These are phyloP conservation scores for Monoraphidium neglectum DNA, from an alignment of 139 green algal species.

Conservation along the genomic window DNA sequence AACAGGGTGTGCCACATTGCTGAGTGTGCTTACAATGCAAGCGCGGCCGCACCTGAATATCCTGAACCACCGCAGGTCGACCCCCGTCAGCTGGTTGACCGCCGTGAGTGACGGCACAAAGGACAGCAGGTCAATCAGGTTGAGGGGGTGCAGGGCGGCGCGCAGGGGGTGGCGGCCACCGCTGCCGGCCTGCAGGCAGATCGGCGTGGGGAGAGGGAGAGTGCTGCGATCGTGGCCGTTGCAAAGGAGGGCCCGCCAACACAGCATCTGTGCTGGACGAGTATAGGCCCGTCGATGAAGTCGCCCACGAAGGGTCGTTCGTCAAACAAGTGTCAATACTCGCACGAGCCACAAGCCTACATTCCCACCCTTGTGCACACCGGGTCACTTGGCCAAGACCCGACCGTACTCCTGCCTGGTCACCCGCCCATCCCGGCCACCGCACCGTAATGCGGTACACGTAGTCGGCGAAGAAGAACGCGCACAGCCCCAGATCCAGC, in stretches of 20 bases:
- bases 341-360: background rate
- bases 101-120: slow-evolving; percentile 69
- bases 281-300: background rate
- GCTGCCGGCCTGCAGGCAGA: background rate
- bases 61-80: slow-evolving; percentile 77
- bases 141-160: slow-evolving; percentile 31
- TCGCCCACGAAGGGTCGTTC: background rate
- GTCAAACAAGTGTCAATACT: background rate
- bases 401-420: too few relatives aligned
- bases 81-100: slow-evolving; percentile 12
- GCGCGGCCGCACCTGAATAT: slow-evolving; percentile 54
- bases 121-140: slow-evolving; percentile 73
- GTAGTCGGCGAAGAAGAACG: slow-evolving; percentile 69
- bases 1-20: too few relatives aligned
- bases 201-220: background rate
- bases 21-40: too few relatives aligned
- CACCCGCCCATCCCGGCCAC: background rate
- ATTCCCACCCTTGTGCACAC: too few relatives aligned
- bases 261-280: background rate
- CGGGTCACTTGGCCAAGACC: background rate
- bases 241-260: background rate
- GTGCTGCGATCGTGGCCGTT: background rate
- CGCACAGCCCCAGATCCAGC: slow-evolving; percentile 62
- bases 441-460: slow-evolving; percentile 52
- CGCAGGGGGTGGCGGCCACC: slow-evolving; percentile 9